phyloP scores from a whole-genome alignment of 805 yeast genomes.

The Vanderwaltozyma yarrowii region DNA sequence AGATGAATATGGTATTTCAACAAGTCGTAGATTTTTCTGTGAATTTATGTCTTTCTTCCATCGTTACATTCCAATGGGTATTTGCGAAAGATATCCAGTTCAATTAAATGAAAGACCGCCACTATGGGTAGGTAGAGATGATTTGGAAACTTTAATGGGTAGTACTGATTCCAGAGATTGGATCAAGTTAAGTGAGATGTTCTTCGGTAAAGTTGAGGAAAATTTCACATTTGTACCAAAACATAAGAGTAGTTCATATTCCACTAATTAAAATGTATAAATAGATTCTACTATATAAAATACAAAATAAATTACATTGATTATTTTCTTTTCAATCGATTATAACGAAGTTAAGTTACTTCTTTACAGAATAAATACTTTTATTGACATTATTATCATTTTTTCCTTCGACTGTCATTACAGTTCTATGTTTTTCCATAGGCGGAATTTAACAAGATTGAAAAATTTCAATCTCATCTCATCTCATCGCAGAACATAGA shows the following conservation, averaged over 20 bases:
- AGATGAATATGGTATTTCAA: constrained; percentile 86
- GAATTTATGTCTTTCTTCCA: constrained; percentile 92
- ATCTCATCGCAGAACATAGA: background rate
- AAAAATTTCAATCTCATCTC: background rate
- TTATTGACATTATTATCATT: too few relatives aligned
- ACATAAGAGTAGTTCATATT: constrained; percentile 80
- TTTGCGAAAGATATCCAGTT: constrained; percentile 81
- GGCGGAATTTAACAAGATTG: too few relatives aligned
- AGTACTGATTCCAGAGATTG: constrained; percentile 83
- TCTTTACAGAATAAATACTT: too few relatives aligned
- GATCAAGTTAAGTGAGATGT: constrained; percentile 93
- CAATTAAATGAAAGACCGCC: constrained; percentile 90
- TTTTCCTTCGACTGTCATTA: too few relatives aligned
- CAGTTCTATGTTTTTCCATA: too few relatives aligned
- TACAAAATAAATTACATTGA: too few relatives aligned
- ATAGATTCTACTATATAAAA: too few relatives aligned
- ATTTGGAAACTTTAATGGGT: constrained; percentile 81
- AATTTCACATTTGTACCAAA: constrained; percentile 78
- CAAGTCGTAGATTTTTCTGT: constrained; percentile 82
- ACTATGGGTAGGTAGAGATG: constrained; percentile 85
- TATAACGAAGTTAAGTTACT: too few relatives aligned
- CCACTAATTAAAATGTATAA: background rate
- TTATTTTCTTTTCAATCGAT: too few relatives aligned
- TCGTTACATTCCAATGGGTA: constrained; percentile 89
- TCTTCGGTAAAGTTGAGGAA: constrained; percentile 75